Base-by-base conservation (phyloP, 169 alveolate genomes). In the Theileria annulata region DNA sequence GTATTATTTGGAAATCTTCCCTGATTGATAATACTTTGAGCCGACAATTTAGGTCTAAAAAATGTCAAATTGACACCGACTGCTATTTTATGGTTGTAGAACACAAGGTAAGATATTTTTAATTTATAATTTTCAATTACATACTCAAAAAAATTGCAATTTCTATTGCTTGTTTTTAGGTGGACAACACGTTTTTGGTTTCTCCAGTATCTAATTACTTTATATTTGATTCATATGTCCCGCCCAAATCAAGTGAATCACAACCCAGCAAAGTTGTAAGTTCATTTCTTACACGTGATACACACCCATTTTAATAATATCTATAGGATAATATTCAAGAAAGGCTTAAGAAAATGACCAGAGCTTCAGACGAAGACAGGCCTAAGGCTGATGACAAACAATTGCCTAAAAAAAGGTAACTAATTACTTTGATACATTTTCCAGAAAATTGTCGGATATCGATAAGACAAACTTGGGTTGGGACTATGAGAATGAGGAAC, bases 41-140 rank as follows among this genome's bases (percentile, higher is more conserved):
- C 12, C 69, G 78, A 15, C 70, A 70, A 19, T 83, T 77, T 56
- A 83, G 49, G 60, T 25, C 62, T 19, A 75, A 68, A 71, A 66
- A 60, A n/a, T 51, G 77, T 9, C 69, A 31, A 33, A 77, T 83
- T 10, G 90, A 83, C 33, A 69, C 90, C 13, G 77, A 71, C 72
- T 83, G 90, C 60, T 83, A 83, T 48, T 83, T 83, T 76, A 76
- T 83, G 90, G 42, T 83, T 6, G 74, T 71, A 31, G 88, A 81
- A 42, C 49, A 51, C 62, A 68, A 60, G 78, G 87, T 79, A 48
- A 19, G 27, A 37, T 13, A 23, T 3, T 6, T 3, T 4, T 1
- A 25, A 13, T 12, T 60, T 49, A 17, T 19, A 19, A 31, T 15
- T 10, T 15, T 25, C 63, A 80, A 76, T 67, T 67, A 56, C 1